phyloP scores from a whole-genome alignment of 768 basidiomycete genomes.

The Boletus reticulatus region DNA sequence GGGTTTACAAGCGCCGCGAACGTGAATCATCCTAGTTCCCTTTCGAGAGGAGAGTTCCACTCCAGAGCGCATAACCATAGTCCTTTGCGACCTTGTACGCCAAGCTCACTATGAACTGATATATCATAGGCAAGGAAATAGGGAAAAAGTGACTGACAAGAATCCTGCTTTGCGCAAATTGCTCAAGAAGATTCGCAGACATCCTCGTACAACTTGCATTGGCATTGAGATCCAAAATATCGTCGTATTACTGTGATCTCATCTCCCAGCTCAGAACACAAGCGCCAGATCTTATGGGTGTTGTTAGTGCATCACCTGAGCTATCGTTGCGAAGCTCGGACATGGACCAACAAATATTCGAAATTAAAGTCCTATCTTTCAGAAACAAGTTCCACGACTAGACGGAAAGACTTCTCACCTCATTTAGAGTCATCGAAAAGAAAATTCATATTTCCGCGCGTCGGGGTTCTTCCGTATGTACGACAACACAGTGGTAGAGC shows the following conservation, averaged over 20 bases:
- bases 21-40: too few species aligned
- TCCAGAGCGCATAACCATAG: too few species aligned
- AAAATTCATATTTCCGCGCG: slow-evolving; percentile 38
- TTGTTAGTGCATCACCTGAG: slow-evolving; percentile 21
- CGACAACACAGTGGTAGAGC: slow-evolving; percentile 35
- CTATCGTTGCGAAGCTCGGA: slow-evolving; percentile 23
- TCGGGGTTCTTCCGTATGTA: too few species aligned
- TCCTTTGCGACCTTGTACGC: too few species aligned
- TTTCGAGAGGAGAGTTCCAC: too few species aligned
- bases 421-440: slow-evolving; percentile 27
- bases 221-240: background rate
- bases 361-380: slow-evolving; percentile 32
- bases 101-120: too few species aligned
- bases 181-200: too few species aligned
- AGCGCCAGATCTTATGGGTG: slow-evolving; percentile 31
- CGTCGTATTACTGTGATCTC: slow-evolving; percentile 37
- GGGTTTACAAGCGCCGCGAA: too few species aligned
- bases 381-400: background rate
- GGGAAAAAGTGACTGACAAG: too few species aligned
- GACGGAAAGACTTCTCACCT: slow-evolving; percentile 25
- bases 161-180: too few species aligned
- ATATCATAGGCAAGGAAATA: too few species aligned
- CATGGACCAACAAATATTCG: slow-evolving; percentile 34
- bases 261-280: slow-evolving; percentile 41
- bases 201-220: background rate